These are phyloP conservation scores for Psilocybe mexicana DNA, from an alignment of 1,284 basidiomycete species.

Conservation along the genomic window DNA sequence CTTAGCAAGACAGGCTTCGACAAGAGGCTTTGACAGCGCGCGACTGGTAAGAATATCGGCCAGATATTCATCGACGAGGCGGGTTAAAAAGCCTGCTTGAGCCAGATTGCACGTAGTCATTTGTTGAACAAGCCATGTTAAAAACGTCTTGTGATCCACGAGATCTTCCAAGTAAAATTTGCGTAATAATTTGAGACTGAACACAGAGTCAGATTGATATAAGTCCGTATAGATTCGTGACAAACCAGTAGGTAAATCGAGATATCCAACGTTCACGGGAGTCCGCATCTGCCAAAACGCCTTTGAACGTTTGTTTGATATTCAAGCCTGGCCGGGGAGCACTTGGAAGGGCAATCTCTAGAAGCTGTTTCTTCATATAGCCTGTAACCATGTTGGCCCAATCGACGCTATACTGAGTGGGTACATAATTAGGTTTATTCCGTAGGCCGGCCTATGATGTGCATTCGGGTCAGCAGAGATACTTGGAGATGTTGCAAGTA, in stretches of 20 bases:
- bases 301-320: conserved; percentile 79
- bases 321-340: conserved; percentile 72
- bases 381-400: conserved; percentile 87
- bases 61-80: conserved; percentile 80
- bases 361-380: conserved; percentile 90
- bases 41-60: conserved; percentile 70
- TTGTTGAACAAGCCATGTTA: conserved; percentile 84
- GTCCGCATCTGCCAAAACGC: conserved; percentile 70
- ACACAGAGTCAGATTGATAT: conserved; percentile 1
- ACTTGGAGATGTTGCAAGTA: background rate
- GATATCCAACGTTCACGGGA: conserved; percentile 77
- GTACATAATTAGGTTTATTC: conserved; percentile 74
- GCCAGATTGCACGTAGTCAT: conserved; percentile 78
- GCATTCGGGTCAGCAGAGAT: background rate
- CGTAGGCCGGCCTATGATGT: conserved; percentile 60
- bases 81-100: conserved; percentile 80
- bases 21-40: conserved; percentile 63
- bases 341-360: conserved; percentile 81
- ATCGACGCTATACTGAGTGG: conserved; percentile 85
- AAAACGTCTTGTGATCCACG: conserved; percentile 79
- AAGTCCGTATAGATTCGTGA: background rate
- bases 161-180: conserved; percentile 82
- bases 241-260: conserved; percentile 79
- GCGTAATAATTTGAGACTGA: conserved; percentile 72
- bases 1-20: conserved; percentile 67